Conservation (phyloP, 108 stramenopile species). For the Fistulifera pelliculosa region DNA sequence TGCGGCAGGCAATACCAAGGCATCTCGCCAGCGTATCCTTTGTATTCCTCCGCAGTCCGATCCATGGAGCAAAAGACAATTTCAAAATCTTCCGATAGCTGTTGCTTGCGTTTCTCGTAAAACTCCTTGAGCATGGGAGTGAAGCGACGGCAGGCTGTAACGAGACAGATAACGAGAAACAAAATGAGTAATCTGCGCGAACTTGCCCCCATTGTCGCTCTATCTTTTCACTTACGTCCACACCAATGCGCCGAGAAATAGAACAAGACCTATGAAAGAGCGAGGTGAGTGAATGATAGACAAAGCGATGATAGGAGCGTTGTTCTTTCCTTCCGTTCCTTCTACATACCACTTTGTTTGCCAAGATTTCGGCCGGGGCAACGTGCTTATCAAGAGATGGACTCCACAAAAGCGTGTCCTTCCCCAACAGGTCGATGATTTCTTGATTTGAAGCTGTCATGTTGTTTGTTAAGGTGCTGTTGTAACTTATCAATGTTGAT, state of each 20-base stretch:
- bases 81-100: constrained; percentile 43
- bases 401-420: constrained; percentile 6
- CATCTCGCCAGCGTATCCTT: constrained; percentile 45
- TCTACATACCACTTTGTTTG: constrained; percentile 26
- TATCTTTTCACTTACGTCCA: constrained; percentile 28
- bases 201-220: not conserved
- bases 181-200: too few species aligned
- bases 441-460: not conserved
- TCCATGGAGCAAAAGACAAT: constrained; percentile 67
- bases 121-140: constrained; percentile 45
- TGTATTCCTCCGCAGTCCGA: constrained; percentile 32
- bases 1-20: constrained; percentile 53
- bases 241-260: constrained; percentile 61
- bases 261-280: constrained; percentile 23
- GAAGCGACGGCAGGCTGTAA: constrained; percentile 46
- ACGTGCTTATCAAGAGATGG: not conserved
- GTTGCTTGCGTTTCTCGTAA: constrained; percentile 34
- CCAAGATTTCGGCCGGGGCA: constrained; percentile 12
- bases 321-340: not conserved
- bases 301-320: not conserved
- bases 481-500: too few species aligned
- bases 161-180: constrained; percentile 2
- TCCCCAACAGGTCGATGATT: not conserved
- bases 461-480: too few species aligned
- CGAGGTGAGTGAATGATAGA: not conserved